Percentiles rank a stretch among this genome's conserved stretches.
phyloP scores from a whole-genome alignment of 148 eudicot genomes.

The Chenopodium album region DNA sequence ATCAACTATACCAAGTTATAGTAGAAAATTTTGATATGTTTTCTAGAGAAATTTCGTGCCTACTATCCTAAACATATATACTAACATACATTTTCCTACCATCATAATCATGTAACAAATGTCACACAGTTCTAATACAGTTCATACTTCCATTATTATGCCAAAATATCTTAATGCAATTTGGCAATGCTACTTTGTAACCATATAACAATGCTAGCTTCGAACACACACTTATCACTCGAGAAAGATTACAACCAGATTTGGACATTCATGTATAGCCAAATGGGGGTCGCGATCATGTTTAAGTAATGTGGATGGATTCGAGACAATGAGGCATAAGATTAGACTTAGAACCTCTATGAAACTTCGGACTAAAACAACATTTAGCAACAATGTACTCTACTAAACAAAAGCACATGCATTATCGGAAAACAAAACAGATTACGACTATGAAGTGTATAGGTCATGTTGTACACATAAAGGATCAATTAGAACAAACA shows the following conservation, averaged over 20 bases:
- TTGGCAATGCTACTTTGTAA: not conserved
- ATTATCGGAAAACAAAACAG: not conserved
- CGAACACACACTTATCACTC: constrained; percentile 5
- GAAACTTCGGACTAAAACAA: not conserved
- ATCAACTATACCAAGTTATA: constrained; percentile 13
- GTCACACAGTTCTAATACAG: not conserved
- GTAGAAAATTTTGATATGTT: not conserved
- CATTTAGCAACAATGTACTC: not conserved
- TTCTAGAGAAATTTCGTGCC: constrained; percentile 4
- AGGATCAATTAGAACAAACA: not conserved
- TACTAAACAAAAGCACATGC: not conserved
- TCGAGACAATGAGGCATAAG: not conserved
- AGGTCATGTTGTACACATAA: no score
- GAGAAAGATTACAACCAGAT: not conserved
- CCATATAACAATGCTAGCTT: not conserved
- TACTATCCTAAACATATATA: not conserved
- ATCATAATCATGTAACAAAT: not conserved
- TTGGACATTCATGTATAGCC: not conserved
- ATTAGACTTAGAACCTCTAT: not conserved
- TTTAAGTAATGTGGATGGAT: no score
- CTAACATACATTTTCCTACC: not conserved
- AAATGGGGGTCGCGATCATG: no score
- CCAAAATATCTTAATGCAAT: not conserved
- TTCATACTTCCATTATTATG: not conserved
- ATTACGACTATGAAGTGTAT: no score